These are phyloP conservation scores for Trichaptum fuscoviolaceum DNA, from an alignment of 768 basidiomycete species.

Conservation along the genomic window DNA sequence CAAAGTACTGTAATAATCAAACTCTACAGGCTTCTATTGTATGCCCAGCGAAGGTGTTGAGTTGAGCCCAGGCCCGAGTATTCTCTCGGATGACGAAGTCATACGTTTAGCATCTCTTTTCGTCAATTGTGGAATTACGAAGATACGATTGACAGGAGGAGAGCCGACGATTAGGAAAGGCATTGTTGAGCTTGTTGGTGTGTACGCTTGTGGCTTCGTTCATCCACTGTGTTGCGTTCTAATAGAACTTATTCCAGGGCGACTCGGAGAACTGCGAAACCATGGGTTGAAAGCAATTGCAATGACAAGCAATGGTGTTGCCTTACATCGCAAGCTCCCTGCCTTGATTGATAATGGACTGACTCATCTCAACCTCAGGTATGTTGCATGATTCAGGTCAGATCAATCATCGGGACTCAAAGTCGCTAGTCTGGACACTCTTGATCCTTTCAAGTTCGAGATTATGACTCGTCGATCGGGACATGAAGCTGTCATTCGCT, in stretches of 20 bases:
- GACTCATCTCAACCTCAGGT: constrained; percentile 60
- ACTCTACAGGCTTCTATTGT: constrained; percentile 72
- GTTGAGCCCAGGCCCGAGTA: constrained; percentile 60
- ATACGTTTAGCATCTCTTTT: constrained; percentile 70
- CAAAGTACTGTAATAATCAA: constrained; percentile 10
- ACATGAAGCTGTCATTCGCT: constrained; percentile 66
- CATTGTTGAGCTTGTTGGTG: constrained; percentile 64
- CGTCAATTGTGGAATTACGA: constrained; percentile 76
- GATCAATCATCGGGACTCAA: background rate
- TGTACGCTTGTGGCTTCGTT: constrained; percentile 14
- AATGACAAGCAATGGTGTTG: constrained; percentile 83
- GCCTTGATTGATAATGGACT: constrained; percentile 64
- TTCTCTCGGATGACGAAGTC: constrained; percentile 74
- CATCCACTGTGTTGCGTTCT: constrained; percentile 8
- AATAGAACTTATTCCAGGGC: constrained; percentile 33
- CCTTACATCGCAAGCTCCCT: constrained; percentile 68
- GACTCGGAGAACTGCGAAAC: constrained; percentile 53
- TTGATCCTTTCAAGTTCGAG: constrained; percentile 85
- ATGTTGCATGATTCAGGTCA: constrained; percentile 24
- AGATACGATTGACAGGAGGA: constrained; percentile 85
- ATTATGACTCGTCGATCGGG: constrained; percentile 78
- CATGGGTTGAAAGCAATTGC: constrained; percentile 69
- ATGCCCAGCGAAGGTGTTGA: constrained; percentile 82
- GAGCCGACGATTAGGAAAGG: constrained; percentile 83
- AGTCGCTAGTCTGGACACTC: constrained; percentile 62